Evolutionary conservation across 768 basidiomycete species (phyloP).

Genomic region (Russula sp.): DNA sequence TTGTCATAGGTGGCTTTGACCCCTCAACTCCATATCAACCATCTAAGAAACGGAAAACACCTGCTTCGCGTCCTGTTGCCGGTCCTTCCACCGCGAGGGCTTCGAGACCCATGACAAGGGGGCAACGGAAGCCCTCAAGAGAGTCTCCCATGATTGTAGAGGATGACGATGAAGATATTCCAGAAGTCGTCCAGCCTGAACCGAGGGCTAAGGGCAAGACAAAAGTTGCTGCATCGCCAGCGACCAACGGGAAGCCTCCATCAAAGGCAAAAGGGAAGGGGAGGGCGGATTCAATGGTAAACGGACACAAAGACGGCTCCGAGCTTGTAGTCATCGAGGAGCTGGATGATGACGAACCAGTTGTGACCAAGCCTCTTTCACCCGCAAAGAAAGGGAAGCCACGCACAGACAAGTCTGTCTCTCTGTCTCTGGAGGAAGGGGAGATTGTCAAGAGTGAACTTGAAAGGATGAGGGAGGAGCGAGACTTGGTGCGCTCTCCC

Average conservation of each 20-base stretch:
- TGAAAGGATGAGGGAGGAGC: slow-evolving; percentile 25
- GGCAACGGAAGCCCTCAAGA: slow-evolving; percentile 15
- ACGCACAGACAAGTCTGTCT: neutral
- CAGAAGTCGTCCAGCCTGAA: slow-evolving; percentile 22
- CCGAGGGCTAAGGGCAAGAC: slow-evolving; percentile 19
- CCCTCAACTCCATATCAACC: slow-evolving; percentile 29
- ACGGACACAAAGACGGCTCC: slow-evolving; percentile 1
- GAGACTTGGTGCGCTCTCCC: slow-evolving; percentile 26
- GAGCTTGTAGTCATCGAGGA: slow-evolving; percentile 13
- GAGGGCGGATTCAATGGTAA: slow-evolving; percentile 29
- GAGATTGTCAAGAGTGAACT: slow-evolving; percentile 14
- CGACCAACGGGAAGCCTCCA: slow-evolving; percentile 29
- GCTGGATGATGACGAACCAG: slow-evolving; percentile 17
- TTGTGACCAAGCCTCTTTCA: slow-evolving; percentile 17
- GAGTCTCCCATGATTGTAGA: slow-evolving; percentile 18
- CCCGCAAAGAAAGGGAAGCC: slow-evolving; percentile 13
- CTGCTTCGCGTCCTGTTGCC: slow-evolving; percentile 18
- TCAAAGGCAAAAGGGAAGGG: slow-evolving; percentile 34
- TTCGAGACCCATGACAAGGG: slow-evolving; percentile 12
- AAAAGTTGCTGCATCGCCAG: slow-evolving; percentile 10
- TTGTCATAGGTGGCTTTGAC: slow-evolving; percentile 27
- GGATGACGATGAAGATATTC: slow-evolving; percentile 23
- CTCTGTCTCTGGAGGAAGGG: neutral
- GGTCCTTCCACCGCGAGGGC: slow-evolving; percentile 25
- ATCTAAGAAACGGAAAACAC: slow-evolving; percentile 26